Base-by-base conservation (phyloP, 306 rosid genomes). In the apple (Malus domestica) region DNA sequence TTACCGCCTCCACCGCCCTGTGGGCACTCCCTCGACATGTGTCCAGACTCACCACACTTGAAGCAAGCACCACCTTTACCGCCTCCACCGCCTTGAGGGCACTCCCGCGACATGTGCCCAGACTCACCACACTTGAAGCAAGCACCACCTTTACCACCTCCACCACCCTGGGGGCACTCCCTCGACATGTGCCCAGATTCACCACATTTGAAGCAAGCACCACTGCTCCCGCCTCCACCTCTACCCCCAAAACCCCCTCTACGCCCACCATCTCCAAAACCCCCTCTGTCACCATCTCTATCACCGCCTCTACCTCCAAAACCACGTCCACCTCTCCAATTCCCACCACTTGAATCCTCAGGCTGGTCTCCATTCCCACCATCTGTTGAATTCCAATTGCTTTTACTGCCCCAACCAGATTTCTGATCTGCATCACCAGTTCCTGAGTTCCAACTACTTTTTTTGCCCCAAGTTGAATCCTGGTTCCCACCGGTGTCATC, bases 241-340 rank as follows among this genome's bases (percentile, higher is more conserved):
- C 90, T 85, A 62, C 93, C 93, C 6, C 91, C 73, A 78, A 80
- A 87, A 51, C 97, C 93, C 38, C 96, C 97, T 76, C 90, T 76
- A 14, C 38, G 77, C 67, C 87, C 81, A 51, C 92, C 75, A 10
- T 51, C 73, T 4, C 87, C 78, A 29, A 75, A 79, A 25, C 80
- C 83, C 35, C 79, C 78, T 52, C 77, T n/a, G 38, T 73, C 75
- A 2, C 80, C 82, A 5, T 76, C 68, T 15, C 71, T 45, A 14
- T 67, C 79, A 3, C 81, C 81, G 42, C 79, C 81, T 70, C 82
- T 63, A 14, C 78, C 78, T 62, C 85, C 88, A 80, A 55, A 82
- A 18, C 83, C 83, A 6, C 75, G 66, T 42, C 77, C 67, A 4
- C 81, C 83, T 71, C 82, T 49, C 84, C 82, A 83, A 15, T 76